phyloP scores from a whole-genome alignment of 2,329 filamentous ascomycete species.

The Phoma sp. region DNA sequence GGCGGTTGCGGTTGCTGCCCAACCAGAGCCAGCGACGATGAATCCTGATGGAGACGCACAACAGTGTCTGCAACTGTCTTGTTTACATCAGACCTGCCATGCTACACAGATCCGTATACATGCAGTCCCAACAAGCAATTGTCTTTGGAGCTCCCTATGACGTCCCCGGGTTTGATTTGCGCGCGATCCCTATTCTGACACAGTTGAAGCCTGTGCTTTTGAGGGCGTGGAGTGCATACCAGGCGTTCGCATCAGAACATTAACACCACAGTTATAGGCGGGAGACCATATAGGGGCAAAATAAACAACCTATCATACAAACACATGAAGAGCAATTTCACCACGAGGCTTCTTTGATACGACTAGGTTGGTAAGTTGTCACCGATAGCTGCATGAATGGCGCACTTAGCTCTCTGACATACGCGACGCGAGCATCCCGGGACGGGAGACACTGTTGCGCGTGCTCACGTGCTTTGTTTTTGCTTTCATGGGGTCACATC shows the following conservation, averaged over 20 bases:
- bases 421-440: conserved; percentile 8
- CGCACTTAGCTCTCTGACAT: conserved; percentile 8
- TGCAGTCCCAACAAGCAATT: neutral
- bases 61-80: neutral
- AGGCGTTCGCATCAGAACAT: conserved; percentile 5
- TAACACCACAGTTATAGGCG: neutral
- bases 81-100: neutral
- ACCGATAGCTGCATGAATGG: conserved; percentile 6
- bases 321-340: neutral
- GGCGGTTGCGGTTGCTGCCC: conserved; percentile 7
- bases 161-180: conserved; percentile 1
- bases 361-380: neutral
- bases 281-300: neutral
- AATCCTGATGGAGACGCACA: no score
- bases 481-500: no score
- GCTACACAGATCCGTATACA: neutral
- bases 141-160: neutral
- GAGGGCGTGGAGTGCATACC: neutral
- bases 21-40: neutral
- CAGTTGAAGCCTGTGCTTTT: conserved; percentile 7
- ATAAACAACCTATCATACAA: neutral
- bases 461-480: conserved; percentile 8
- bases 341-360: neutral
- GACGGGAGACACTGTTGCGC: neutral
- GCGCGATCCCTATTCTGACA: neutral